A percentile compares a stretch with the other conserved stretches of the same genome.
Conservation (phyloP, 2,329 filamentous ascomycete genomes). For the Apiospora pterosperma region DNA sequence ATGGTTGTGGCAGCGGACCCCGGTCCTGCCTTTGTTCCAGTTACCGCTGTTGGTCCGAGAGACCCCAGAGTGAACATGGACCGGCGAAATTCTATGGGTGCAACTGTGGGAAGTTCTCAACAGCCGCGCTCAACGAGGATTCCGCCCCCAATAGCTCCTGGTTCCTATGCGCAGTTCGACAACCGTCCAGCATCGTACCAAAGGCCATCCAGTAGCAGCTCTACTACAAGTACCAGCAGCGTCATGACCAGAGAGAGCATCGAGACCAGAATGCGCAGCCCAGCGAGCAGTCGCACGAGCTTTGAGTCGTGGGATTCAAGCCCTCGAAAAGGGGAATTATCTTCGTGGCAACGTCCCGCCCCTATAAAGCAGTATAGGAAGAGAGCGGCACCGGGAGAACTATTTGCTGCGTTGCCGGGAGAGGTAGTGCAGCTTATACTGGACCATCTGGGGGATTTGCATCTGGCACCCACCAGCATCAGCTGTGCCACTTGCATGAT, state of each 20-base stretch:
- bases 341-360: conserved; percentile 28
- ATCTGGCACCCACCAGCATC: conserved; percentile 42
- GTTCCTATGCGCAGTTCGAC: conserved; percentile 28
- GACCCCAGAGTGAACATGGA: conserved; percentile 8
- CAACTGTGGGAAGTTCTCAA: conserved; percentile 10
- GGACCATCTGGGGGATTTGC: conserved; percentile 47
- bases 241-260: conserved; percentile 23
- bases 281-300: conserved; percentile 34
- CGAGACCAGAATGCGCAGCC: conserved; percentile 25
- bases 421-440: conserved; percentile 58
- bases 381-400: conserved; percentile 42
- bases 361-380: conserved; percentile 31
- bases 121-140: neutral
- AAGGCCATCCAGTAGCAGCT: conserved; percentile 16
- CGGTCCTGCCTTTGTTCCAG: conserved; percentile 13
- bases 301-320: conserved; percentile 37
- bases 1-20: conserved; percentile 19
- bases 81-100: conserved; percentile 15
- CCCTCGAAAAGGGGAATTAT: conserved; percentile 22
- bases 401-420: conserved; percentile 53
- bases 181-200: conserved; percentile 21
- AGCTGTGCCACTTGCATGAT: conserved; percentile 65
- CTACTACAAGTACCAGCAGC: conserved; percentile 23
- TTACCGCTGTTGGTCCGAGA: conserved; percentile 17
- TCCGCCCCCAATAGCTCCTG: conserved; percentile 13